These are phyloP conservation scores for Sonneratia caseolaris DNA, from an alignment of 345 rosid genomes.

Conservation along the genomic window DNA sequence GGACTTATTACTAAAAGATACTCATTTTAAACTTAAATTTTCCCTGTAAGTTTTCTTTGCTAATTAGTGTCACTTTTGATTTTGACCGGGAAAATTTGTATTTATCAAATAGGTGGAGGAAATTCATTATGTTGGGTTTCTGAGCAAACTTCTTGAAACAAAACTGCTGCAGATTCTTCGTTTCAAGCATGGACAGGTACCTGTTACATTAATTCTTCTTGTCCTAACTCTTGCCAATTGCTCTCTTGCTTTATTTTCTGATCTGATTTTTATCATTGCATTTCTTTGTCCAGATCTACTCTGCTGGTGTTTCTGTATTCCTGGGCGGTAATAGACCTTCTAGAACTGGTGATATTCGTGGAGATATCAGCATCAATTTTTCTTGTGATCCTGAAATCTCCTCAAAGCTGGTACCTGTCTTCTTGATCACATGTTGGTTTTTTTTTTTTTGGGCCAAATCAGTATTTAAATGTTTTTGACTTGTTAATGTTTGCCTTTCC, in stretches of 20 bases:
- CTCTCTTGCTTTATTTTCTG: not conserved
- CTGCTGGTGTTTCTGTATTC: constrained; percentile 72
- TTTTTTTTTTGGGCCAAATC: not conserved
- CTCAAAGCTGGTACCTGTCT: constrained; percentile 49
- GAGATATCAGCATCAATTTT: constrained; percentile 73
- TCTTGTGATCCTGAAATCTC: constrained; percentile 91
- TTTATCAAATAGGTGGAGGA: constrained; percentile 54
- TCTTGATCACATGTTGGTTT: not conserved
- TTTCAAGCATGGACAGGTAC: constrained; percentile 85
- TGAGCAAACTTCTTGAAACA: constrained; percentile 78
- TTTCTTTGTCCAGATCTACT: constrained; percentile 51
- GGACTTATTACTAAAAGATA: not conserved
- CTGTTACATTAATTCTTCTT: not conserved
- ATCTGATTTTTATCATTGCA: not conserved
- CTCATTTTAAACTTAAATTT: not conserved
- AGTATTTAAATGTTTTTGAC: not conserved
- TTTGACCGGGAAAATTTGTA: constrained; percentile 1
- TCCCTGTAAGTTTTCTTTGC: not conserved
- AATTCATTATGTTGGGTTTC: constrained; percentile 58
- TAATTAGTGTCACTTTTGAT: not conserved
- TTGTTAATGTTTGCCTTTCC: constrained; percentile 3
- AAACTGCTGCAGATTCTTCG: constrained; percentile 81
- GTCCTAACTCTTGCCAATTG: not conserved
- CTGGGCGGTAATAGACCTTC: constrained; percentile 86
- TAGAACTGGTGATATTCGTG: constrained; percentile 73